Evolutionary conservation across 768 basidiomycete genomes (phyloP).

Genomic region (Naganishia randhawae): DNA sequence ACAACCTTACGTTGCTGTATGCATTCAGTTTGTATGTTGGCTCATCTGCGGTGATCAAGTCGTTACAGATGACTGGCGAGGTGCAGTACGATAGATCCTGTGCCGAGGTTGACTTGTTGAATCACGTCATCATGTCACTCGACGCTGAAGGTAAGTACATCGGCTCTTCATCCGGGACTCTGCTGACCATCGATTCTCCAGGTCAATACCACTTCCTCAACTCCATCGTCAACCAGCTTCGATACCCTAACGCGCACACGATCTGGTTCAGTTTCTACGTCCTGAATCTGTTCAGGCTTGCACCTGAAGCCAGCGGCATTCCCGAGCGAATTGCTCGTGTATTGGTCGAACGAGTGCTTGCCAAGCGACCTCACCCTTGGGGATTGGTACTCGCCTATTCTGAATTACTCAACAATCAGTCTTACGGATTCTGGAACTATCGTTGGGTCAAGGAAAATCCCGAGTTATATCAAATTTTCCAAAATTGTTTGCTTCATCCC

Average conservation of each 20-base stretch:
- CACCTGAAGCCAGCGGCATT: conserved; percentile 52
- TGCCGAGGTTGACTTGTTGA: conserved; percentile 77
- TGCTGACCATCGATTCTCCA: conserved; percentile 45
- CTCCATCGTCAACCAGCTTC: conserved; percentile 87
- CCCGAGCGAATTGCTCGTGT: conserved; percentile 60
- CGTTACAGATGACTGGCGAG: conserved; percentile 76
- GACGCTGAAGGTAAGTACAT: conserved; percentile 77
- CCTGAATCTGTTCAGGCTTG: conserved; percentile 67
- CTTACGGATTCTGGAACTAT: conserved; percentile 50
- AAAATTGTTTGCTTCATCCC: conserved; percentile 20
- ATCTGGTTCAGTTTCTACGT: conserved; percentile 94
- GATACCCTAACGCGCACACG: conserved; percentile 97
- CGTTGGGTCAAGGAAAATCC: conserved; percentile 44
- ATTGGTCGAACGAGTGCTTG: conserved; percentile 86
- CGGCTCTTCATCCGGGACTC: conserved; percentile 6
- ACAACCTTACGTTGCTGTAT: conserved; percentile 86
- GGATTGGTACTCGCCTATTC: conserved; percentile 90
- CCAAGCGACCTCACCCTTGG: conserved; percentile 94
- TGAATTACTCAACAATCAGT: conserved; percentile 73
- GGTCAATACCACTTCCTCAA: conserved; percentile 93
- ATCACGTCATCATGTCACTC: conserved; percentile 74
- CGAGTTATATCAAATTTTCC: conserved; percentile 37
- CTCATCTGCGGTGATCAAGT: conserved; percentile 84
- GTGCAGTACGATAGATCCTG: conserved; percentile 75
- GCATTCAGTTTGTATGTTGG: conserved; percentile 93